These are phyloP conservation scores for Globisporangium camurandrum DNA, from an alignment of 352 stramenopile species.

Conservation along the genomic window DNA sequence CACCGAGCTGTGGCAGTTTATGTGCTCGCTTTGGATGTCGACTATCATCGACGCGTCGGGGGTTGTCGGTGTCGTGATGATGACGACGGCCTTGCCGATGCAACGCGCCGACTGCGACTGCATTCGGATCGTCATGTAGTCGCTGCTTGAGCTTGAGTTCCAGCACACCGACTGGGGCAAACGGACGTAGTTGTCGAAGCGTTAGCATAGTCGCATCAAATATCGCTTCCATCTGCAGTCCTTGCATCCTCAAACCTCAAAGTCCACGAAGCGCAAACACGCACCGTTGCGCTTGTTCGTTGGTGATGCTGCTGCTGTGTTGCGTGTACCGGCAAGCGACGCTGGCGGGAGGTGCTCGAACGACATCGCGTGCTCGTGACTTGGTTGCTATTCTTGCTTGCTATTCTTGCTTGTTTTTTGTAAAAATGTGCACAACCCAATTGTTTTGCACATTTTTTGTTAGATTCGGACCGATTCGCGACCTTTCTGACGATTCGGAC, in stretches of 20 bases:
- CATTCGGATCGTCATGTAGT: conserved; percentile 33
- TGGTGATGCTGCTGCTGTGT: conserved; percentile 14
- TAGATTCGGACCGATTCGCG: too few relatives aligned
- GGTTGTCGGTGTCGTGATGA: background rate
- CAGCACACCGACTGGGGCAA: conserved; percentile 35
- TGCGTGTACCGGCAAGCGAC: conserved; percentile 1
- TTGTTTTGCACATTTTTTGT: too few relatives aligned
- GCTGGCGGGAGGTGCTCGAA: conserved; percentile 16
- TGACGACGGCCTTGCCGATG: conserved; percentile 5
- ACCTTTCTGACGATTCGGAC: too few relatives aligned
- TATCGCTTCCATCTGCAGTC: background rate
- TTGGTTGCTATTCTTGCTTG: background rate
- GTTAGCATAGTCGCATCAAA: too few relatives aligned
- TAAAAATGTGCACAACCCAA: background rate
- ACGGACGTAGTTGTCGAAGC: background rate
- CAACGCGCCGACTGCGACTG: conserved; percentile 41
- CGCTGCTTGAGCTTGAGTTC: conserved; percentile 69
- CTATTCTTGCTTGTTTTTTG: background rate
- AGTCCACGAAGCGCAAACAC: too few relatives aligned
- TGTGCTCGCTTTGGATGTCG: conserved; percentile 33
- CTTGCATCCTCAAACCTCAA: too few relatives aligned
- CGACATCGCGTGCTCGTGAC: conserved; percentile 18
- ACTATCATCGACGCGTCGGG: background rate
- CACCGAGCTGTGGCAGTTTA: conserved; percentile 29
- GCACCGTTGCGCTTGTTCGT: conserved; percentile 50